phyloP scores from a whole-genome alignment of 2,329 filamentous ascomycete genomes.

The Ophiocordyceps camponoti-leonardi region DNA sequence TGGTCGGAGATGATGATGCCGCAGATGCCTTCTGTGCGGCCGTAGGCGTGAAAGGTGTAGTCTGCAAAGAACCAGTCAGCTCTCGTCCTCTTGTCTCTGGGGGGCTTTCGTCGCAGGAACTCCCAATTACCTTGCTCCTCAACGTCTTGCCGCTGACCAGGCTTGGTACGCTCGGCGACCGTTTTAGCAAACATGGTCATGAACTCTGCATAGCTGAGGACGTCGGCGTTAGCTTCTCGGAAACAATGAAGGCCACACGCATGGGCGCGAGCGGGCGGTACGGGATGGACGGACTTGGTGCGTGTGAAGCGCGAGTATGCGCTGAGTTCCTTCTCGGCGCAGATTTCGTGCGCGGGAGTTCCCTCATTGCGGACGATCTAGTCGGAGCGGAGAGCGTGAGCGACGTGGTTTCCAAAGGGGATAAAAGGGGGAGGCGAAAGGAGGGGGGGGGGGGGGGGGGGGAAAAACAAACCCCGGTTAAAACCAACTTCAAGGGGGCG shows the following conservation, averaged over 20 bases:
- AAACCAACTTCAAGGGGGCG: constrained; percentile 26
- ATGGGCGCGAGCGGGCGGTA: neutral
- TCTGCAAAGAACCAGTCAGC: constrained; percentile 20
- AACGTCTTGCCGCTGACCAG: constrained; percentile 72
- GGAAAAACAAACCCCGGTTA: constrained; percentile 65
- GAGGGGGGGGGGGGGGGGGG: constrained; percentile 5
- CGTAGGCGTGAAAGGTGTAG: constrained; percentile 66
- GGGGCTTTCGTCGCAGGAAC: no score
- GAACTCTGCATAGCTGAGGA: constrained; percentile 36
- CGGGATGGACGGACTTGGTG: constrained; percentile 33
- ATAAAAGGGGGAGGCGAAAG: constrained; percentile 2
- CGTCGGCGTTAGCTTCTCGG: constrained; percentile 4
- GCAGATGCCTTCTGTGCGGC: constrained; percentile 55
- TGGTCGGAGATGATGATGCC: constrained; percentile 65
- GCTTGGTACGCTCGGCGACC: constrained; percentile 67
- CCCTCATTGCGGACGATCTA: constrained; percentile 69
- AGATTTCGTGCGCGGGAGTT: constrained; percentile 62
- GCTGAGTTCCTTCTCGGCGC: constrained; percentile 59
- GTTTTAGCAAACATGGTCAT: constrained; percentile 78
- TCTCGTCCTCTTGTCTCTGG: neutral
- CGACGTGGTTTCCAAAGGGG: constrained; percentile 6
- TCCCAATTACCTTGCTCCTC: constrained; percentile 47
- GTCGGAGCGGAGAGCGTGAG: constrained; percentile 7
- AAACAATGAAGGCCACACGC: neutral
- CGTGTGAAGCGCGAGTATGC: constrained; percentile 69